phyloP scores from a whole-genome alignment of 2,329 filamentous ascomycete genomes.

The Incumbomyces lentus region DNA sequence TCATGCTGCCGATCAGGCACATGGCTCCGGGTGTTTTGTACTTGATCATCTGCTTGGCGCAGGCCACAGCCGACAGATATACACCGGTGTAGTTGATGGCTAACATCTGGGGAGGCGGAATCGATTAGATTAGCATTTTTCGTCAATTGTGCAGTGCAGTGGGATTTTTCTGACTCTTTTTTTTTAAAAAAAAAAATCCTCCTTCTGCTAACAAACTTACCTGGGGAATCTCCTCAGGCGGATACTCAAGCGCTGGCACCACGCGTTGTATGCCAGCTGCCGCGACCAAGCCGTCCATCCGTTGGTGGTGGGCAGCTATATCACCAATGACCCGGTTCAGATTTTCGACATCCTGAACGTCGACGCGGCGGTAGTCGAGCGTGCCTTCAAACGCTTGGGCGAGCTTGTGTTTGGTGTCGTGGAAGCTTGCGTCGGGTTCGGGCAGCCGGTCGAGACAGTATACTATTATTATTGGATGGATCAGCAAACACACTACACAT shows the following conservation, averaged over 20 bases:
- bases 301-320: constrained; percentile 60
- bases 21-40: constrained; percentile 50
- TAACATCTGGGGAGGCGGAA: constrained; percentile 51
- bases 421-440: constrained; percentile 48
- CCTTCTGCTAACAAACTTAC: no score
- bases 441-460: constrained; percentile 35
- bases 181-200: no score
- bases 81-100: constrained; percentile 52
- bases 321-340: constrained; percentile 57
- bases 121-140: no score
- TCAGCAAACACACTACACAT: not conserved
- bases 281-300: constrained; percentile 69
- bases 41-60: constrained; percentile 53
- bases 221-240: constrained; percentile 37
- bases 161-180: no score
- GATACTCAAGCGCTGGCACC: constrained; percentile 70
- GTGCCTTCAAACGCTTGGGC: constrained; percentile 54
- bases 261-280: constrained; percentile 69
- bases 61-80: constrained; percentile 55
- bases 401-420: constrained; percentile 53
- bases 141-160: no score
- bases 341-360: constrained; percentile 61
- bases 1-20: constrained; percentile 54
- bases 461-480: no score
- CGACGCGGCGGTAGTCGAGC: constrained; percentile 65